phyloP scores from a whole-genome alignment of 2,329 filamentous ascomycete genomes.

The Ascochyta fabae region DNA sequence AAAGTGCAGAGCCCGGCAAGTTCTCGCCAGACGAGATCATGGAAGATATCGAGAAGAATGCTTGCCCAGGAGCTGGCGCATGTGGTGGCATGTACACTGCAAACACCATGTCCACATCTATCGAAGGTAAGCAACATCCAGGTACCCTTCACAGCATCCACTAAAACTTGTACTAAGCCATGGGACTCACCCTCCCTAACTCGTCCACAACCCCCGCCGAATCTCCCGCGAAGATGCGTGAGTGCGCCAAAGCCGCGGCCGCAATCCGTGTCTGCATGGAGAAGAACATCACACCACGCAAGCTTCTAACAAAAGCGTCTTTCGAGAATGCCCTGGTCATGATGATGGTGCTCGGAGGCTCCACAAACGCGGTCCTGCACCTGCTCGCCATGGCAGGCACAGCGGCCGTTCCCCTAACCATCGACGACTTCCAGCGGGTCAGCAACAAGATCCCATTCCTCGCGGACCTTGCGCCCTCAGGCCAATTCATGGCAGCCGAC shows the following conservation, averaged over 20 bases:
- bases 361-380: constrained; percentile 87
- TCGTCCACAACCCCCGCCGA: constrained; percentile 83
- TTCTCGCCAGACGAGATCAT: constrained; percentile 79
- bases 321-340: constrained; percentile 90
- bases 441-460: constrained; percentile 85
- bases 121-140: constrained; percentile 60
- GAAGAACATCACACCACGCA: constrained; percentile 78
- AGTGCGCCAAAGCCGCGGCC: constrained; percentile 81
- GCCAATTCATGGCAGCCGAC: constrained; percentile 87
- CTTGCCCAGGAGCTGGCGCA: constrained; percentile 79
- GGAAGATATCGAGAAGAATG: constrained; percentile 79
- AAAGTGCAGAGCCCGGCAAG: constrained; percentile 71
- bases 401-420: constrained; percentile 75
- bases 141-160: neutral
- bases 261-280: constrained; percentile 82
- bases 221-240: constrained; percentile 82
- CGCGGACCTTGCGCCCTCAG: constrained; percentile 82
- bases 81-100: constrained; percentile 95
- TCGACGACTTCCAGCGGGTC: constrained; percentile 84
- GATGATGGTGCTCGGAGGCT: constrained; percentile 90
- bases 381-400: constrained; percentile 90
- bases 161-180: constrained; percentile 57
- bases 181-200: constrained; percentile 82
- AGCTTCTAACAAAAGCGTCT: constrained; percentile 78
- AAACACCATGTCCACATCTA: constrained; percentile 90